These are phyloP conservation scores for Podospora fimiseda DNA, from an alignment of 495 filamentous ascomycete genomes.

Conservation along the genomic window DNA sequence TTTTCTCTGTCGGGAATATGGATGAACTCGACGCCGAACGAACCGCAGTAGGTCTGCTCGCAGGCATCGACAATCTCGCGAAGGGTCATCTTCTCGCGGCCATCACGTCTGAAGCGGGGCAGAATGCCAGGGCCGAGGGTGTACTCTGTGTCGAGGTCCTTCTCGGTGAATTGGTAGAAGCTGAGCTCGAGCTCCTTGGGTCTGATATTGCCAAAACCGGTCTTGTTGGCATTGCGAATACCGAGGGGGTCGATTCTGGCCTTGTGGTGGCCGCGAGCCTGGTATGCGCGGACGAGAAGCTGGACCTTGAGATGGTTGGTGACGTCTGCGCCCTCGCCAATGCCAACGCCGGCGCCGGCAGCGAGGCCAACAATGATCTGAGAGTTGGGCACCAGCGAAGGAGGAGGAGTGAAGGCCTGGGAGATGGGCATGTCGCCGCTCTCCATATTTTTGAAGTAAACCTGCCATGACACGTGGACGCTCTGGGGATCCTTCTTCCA, in stretches of 20 bases:
- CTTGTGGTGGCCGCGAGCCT: constrained; percentile 96
- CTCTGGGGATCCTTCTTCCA: constrained; percentile 92
- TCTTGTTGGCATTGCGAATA: constrained; percentile 75
- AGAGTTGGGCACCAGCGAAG: constrained; percentile 76
- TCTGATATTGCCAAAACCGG: constrained; percentile 73
- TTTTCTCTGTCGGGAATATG: constrained; percentile 96
- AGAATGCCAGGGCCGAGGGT: constrained; percentile 90
- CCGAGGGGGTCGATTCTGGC: constrained; percentile 94
- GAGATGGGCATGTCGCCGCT: constrained; percentile 94
- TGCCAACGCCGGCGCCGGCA: constrained; percentile 59
- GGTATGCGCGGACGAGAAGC: constrained; percentile 91
- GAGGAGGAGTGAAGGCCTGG: constrained; percentile 91
- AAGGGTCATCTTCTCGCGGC: constrained; percentile 89
- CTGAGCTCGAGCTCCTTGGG: constrained; percentile 90
- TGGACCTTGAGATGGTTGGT: constrained; percentile 98
- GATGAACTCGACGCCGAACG: constrained; percentile 95
- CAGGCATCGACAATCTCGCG: constrained; percentile 90
- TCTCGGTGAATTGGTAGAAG: constrained; percentile 90
- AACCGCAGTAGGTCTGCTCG: constrained; percentile 93
- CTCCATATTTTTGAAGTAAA: constrained; percentile 99
- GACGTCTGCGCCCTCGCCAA: constrained; percentile 72
- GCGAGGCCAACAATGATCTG: constrained; percentile 71
- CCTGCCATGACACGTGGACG: constrained; percentile 97
- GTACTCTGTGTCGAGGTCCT: constrained; percentile 90
- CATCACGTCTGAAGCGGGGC: constrained; percentile 82